Base-by-base conservation (phyloP, 768 basidiomycete species). In the Mycena floridula region DNA sequence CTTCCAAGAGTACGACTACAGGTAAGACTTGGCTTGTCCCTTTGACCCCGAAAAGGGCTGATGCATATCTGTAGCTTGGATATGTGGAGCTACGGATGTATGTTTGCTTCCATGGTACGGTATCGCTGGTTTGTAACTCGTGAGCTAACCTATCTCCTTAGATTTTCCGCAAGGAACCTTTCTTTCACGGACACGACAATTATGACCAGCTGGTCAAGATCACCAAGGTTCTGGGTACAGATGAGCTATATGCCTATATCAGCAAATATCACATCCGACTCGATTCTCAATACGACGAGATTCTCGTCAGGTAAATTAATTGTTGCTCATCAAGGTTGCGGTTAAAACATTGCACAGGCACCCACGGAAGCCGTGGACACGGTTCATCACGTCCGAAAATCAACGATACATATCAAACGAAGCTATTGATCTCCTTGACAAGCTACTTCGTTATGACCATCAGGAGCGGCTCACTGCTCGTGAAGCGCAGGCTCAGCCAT, bases 91-190 rank as follows among this genome's bases (percentile, higher is more conserved):
- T 84, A 89, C 59, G 95, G 95, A 15, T 97, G 95, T 62, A 98
- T 95, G 92, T 96, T 95, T 64, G 95, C 95, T 7, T 92, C 89
- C 15, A 97, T 98, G 95, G 94, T 95, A 59, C 54, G 76, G 28
- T 55, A 27, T 37, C 27, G 16, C 7, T 40, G 48, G 37, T 49
- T 35, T 43, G 21, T 42, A 28, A 51, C 43, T 41, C 22, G 21
- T 13, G 25, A 24, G 35, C 47, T 49, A 40, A 41, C 37, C 27
- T 18, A n/a, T 44, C 42, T 45, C 20, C 43, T 37, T 21, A 97
- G 94, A 97, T 98, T 57, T 97, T 98, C 79, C 82, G 95, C 54
- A 97, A 97, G 64, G 95, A 97, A 62, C 95, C 95, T 20, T 96
- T 97, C 72, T 98, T 98, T 79, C 95, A 98, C 58, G 95, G 95